Base-by-base conservation (phyloP, 345 rosid species). In the Cardamine chenopodiifolia region DNA sequence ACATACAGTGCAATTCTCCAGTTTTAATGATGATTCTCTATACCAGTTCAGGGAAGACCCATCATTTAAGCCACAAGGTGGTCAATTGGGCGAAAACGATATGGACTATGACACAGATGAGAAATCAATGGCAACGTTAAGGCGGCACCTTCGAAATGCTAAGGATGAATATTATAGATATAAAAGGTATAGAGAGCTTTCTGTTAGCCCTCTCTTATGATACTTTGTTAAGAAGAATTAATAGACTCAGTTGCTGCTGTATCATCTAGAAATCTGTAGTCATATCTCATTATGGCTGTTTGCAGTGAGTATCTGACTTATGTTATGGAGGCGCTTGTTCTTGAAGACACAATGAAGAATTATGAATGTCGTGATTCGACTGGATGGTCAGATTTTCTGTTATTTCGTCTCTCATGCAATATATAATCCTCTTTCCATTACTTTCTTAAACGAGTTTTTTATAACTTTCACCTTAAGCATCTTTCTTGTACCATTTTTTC, bases 91-190 rank as follows among this genome's bases (percentile, higher is more conserved):
- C 54, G 99, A 96, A 84, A 90, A 92, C 81, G 99, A 96, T 76
- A 96, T 96, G 99, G 98, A 96, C 80, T 96, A 90, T 77, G 99
- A 96, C 76, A 88, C 99, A 35, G 99, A 96, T 85, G 98, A 88
- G 78, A 96, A 92, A 81, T 89, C 99, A 22, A 96, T 96, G 99
- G 99, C 99, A 79, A 92, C 92, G 57, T 87, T 96, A 54, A 88
- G 99, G 76, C 95, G 97, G 60, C 91, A 96, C 86, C 96, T 96
- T 74, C 86, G 96, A 44, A 82, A 86, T 78, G 99, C 99, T 73
- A 87, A 93, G 62, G 98, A 92, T 77, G 87, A 85, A 73, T 96
- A 96, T 79, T 96, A 90, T 62, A 91, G 99, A 55, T 96, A 83
- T 80, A 96, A 87, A 87, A 92, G 99, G 99, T 96, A 84, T 28